Evolutionary conservation across 257 asterid genomes (phyloP).

Genomic region (Oldenlandia corymbosa): DNA sequence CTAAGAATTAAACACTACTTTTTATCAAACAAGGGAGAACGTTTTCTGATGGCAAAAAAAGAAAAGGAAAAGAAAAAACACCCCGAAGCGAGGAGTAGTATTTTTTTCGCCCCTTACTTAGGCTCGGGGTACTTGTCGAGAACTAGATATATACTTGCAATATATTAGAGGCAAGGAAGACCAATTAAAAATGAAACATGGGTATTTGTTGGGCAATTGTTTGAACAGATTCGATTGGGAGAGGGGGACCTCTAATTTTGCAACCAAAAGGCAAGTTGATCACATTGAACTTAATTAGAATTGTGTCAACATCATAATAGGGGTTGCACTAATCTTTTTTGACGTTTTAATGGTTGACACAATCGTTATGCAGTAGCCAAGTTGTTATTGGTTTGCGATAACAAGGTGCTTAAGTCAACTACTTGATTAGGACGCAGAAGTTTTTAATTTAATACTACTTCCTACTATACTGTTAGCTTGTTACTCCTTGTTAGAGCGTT

Average conservation of each 20-base stretch:
- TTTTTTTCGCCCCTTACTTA: too few species aligned
- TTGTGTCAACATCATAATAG: slow-evolving; percentile 19
- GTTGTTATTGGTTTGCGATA: background rate
- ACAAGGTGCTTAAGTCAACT: background rate
- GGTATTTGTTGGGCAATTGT: slow-evolving; percentile 23
- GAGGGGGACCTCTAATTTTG: slow-evolving; percentile 6
- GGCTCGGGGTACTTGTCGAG: slow-evolving; percentile 15
- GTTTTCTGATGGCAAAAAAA: too few species aligned
- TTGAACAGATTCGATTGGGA: slow-evolving; percentile 27
- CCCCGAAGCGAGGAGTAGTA: too few species aligned
- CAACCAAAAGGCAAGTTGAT: slow-evolving; percentile 24
- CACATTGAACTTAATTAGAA: slow-evolving; percentile 15
- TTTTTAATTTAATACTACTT: too few species aligned
- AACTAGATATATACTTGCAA: background rate
- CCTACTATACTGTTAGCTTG: too few species aligned
- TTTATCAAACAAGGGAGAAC: too few species aligned
- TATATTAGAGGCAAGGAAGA: slow-evolving; percentile 16
- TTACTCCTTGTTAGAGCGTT: too few species aligned
- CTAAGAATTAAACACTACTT: too few species aligned
- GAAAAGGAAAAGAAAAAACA: too few species aligned
- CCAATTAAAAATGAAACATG: slow-evolving; percentile 9
- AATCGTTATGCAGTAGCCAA: slow-evolving; percentile 1
- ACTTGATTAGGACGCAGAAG: background rate
- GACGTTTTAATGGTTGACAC: background rate
- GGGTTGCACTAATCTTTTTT: background rate